Evolutionary conservation across 2,329 filamentous ascomycete genomes (phyloP), one percentile per base, ranked within the genome.

Genomic region (Pseudopithomyces maydicus): DNA sequence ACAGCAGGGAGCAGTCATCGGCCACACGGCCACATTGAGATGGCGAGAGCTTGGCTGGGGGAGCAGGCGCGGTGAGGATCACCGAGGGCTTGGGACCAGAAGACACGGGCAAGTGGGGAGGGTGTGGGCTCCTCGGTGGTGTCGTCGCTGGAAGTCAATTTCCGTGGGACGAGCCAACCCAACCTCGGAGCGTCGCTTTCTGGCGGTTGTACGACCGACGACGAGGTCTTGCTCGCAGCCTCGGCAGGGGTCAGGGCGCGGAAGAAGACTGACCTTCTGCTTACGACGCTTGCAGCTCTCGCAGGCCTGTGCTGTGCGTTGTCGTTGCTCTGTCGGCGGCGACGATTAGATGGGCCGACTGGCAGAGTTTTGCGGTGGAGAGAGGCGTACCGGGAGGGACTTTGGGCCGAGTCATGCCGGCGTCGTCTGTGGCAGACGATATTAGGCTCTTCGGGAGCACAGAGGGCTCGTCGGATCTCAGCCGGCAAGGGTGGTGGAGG

Each of bases 201-300:
- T 29, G 26, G 26, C 19, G 29, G 12, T 39, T 50, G 22, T 50
- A 41, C 47, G 15, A 41, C 33, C 17, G 26, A 29, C 26, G 26
- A 29, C 26, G 26, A 29, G 5, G 26, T 5, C 26, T 29, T 4
- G 4, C 26, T 29, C 5, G 4, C 8, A 4, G 26, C 4, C 29
- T 26, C 44, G 22, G 36, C 17, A 19, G 41, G 29, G 49, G 38
- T 10, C 45, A 46, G 54, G 58, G 55, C 45, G 59, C 47, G 50
- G 26, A n/a, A 8, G 17, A 7, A 47, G 35, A 65, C 82, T 79
- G 69, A 86, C 87, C 80, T 88, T 89, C 76, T 89, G 86, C 72
- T 89, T 89, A 59, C 86, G 82, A 57, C 82, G 80, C 74, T 87
- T 88, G 77, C 87, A 89, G 60, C 79, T 84, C 61, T 87, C 84